Percentiles rank a stretch among this genome's conserved stretches.
Evolutionary conservation across 2,329 filamentous ascomycete species (phyloP).

Genomic region (Volutella citrinella): DNA sequence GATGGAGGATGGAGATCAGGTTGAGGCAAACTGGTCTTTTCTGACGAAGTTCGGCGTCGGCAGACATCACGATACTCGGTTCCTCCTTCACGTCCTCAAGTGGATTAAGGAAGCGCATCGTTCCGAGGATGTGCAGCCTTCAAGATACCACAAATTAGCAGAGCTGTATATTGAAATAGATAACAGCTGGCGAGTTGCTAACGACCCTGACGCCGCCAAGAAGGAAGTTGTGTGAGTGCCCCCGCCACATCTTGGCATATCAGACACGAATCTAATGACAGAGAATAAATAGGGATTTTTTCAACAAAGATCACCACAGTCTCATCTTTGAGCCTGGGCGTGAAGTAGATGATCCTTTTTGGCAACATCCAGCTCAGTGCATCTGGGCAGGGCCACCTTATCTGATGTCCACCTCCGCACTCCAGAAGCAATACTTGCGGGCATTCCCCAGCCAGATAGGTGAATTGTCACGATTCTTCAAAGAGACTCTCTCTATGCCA

Average conservation of each 20-base stretch:
- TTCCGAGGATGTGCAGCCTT: too few relatives aligned
- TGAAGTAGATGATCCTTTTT: slow-evolving; percentile 3
- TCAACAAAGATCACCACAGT: slow-evolving; percentile 1
- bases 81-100: too few relatives aligned
- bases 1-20: too few relatives aligned
- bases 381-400: slow-evolving; percentile 14
- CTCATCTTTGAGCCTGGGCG: slow-evolving; percentile 12
- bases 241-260: neutral
- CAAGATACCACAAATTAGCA: slow-evolving; percentile 12
- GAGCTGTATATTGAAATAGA: slow-evolving; percentile 17
- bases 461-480: slow-evolving; percentile 18
- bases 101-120: too few relatives aligned
- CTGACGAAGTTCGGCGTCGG: too few relatives aligned
- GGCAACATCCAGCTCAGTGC: slow-evolving; percentile 8
- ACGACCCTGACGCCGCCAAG: slow-evolving; percentile 6
- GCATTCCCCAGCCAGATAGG: slow-evolving; percentile 9
- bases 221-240: slow-evolving; percentile 8
- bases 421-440: slow-evolving; percentile 12
- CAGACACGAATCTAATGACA: too few relatives aligned
- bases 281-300: slow-evolving; percentile 5
- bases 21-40: too few relatives aligned
- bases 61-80: too few relatives aligned
- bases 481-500: slow-evolving; percentile 1
- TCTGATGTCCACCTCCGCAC: slow-evolving; percentile 14
- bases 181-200: slow-evolving; percentile 12